These are phyloP conservation scores for Byssoonygena ceratinophila DNA, from an alignment of 2,329 filamentous ascomycete species.

Conservation along the genomic window DNA sequence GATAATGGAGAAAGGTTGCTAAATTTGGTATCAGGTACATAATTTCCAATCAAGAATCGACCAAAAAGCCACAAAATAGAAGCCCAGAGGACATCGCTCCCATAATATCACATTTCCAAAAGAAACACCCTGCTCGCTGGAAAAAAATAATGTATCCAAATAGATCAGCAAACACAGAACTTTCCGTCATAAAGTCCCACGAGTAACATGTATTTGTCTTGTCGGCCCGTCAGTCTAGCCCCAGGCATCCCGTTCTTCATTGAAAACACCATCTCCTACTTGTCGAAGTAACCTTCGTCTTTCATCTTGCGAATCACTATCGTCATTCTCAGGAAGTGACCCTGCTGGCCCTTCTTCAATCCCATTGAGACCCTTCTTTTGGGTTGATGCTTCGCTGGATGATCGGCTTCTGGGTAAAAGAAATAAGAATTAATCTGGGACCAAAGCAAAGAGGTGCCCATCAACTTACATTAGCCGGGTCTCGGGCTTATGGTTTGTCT, in stretches of 20 bases:
- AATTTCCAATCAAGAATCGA: background rate
- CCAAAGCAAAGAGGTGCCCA: background rate
- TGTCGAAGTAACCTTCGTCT: constrained; percentile 15
- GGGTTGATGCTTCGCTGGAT: constrained; percentile 15
- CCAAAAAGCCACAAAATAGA: background rate
- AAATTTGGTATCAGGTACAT: constrained; percentile 6
- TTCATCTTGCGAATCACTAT: constrained; percentile 17
- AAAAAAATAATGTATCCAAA: background rate
- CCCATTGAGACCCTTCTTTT: background rate
- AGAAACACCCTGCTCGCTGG: background rate
- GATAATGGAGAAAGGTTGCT: background rate
- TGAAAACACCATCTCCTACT: constrained; percentile 26
- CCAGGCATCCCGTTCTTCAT: constrained; percentile 27
- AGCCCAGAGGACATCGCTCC: background rate
- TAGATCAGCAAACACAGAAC: background rate
- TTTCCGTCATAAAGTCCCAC: background rate
- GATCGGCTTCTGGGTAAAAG: constrained; percentile 3
- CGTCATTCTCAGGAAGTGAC: constrained; percentile 1
- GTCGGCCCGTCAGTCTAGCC: background rate
- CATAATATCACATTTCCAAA: background rate
- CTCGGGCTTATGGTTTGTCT: constrained; percentile 49
- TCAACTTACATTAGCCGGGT: constrained; percentile 20
- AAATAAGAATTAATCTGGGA: background rate
- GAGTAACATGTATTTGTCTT: no score
- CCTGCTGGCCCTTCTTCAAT: background rate